These are phyloP conservation scores for Protomyces lactucae-debilis DNA, from an alignment of 1,139 yeast species.

Conservation along the genomic window DNA sequence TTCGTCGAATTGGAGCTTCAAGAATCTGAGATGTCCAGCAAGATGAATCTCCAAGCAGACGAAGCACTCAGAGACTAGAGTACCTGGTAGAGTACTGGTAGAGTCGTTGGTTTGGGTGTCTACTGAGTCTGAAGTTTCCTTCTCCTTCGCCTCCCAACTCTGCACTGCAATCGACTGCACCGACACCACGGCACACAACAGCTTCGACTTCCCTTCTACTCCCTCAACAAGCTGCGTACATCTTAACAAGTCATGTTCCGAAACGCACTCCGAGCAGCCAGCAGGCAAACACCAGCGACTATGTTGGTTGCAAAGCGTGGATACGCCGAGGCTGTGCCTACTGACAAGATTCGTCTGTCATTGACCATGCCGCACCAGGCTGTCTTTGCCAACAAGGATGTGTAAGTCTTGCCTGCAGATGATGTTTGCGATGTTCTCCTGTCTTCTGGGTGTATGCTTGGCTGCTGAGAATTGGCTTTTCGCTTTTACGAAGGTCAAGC, in stretches of 20 bases:
- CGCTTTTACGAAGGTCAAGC: slow-evolving; percentile 38
- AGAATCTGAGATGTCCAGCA: no score
- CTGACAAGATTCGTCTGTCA: slow-evolving; percentile 79
- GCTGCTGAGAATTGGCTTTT: slow-evolving; percentile 35
- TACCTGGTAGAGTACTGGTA: no score
- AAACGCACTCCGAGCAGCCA: slow-evolving; percentile 18
- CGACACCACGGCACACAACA: background rate
- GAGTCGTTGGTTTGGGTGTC: background rate
- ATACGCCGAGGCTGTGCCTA: slow-evolving; percentile 46
- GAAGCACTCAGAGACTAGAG: no score
- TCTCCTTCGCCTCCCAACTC: background rate
- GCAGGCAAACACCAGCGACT: slow-evolving; percentile 2
- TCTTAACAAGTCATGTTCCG: slow-evolving; percentile 5
- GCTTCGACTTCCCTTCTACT: background rate
- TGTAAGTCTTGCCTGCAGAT: slow-evolving; percentile 1
- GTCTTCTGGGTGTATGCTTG: slow-evolving; percentile 32
- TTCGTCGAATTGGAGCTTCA: no score
- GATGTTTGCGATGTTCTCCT: slow-evolving; percentile 45
- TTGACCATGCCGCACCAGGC: slow-evolving; percentile 73
- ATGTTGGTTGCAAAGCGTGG: slow-evolving; percentile 24
- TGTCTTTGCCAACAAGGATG: slow-evolving; percentile 27
- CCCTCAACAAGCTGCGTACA: background rate
- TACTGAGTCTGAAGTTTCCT: background rate
- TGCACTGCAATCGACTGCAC: background rate
- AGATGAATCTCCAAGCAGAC: no score